Conservation (phyloP, 306 rosid species). For the Glycyrrhiza uralensis region DNA sequence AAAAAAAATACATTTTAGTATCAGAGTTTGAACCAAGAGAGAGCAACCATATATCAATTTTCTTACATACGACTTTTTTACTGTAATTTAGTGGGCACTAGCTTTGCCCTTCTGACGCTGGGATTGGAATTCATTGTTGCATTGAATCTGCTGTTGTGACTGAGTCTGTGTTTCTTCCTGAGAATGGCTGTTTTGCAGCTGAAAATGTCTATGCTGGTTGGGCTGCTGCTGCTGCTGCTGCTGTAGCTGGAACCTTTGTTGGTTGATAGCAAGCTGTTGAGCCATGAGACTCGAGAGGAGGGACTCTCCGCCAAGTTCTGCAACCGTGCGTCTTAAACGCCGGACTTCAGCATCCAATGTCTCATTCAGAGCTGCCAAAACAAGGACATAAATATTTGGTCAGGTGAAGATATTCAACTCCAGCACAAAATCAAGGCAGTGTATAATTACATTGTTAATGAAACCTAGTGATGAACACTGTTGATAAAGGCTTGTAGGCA, state of each 20-base stretch:
- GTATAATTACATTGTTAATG: not conserved
- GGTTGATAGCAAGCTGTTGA: constrained; percentile 55
- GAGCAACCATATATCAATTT: not conserved
- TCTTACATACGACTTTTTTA: not conserved
- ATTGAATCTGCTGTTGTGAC: constrained; percentile 37
- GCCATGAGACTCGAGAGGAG: constrained; percentile 48
- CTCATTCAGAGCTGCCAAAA: constrained; percentile 68
- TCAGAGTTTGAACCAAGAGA: constrained; percentile 8
- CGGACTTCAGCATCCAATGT: constrained; percentile 72
- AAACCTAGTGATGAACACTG: not conserved
- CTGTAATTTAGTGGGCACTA: constrained; percentile 28
- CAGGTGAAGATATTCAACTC: not conserved
- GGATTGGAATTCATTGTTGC: constrained; percentile 15
- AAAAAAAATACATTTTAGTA: constrained; percentile 12
- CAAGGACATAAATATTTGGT: constrained; percentile 8
- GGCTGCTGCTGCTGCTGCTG: constrained; percentile 41
- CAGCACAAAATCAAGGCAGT: constrained; percentile 15
- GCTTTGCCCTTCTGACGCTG: constrained; percentile 43
- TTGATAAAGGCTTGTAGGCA: not conserved
- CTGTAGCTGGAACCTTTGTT: constrained; percentile 54
- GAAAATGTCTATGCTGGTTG: constrained; percentile 38
- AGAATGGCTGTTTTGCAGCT: constrained; percentile 30
- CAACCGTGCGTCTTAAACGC: constrained; percentile 54
- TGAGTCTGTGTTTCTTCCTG: constrained; percentile 34
- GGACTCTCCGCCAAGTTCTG: constrained; percentile 57